These are phyloP conservation scores for Crassisporium funariophilum DNA, from an alignment of 768 basidiomycete genomes.

Conservation along the genomic window DNA sequence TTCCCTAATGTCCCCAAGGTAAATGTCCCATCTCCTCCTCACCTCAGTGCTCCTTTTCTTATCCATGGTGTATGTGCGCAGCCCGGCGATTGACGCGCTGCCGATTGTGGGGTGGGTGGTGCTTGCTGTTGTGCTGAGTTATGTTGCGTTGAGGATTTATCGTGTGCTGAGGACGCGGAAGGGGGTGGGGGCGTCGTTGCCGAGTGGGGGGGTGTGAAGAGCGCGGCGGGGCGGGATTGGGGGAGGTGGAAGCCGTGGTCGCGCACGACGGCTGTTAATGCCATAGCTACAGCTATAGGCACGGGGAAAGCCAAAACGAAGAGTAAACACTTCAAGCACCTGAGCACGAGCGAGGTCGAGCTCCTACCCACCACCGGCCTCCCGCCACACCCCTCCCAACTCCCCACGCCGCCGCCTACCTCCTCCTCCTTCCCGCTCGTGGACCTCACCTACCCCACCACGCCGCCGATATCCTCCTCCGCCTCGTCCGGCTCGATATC, in stretches of 20 bases:
- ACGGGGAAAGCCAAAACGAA: conserved; percentile 10
- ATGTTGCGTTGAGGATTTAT: no score
- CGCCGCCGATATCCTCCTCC: conserved; percentile 13
- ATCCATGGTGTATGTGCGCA: no score
- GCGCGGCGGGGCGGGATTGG: no score
- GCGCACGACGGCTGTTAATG: conserved; percentile 8
- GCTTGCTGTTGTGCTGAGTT: no score
- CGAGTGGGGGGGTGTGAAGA: no score
- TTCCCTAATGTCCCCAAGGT: conserved; percentile 13
- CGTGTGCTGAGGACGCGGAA: no score
- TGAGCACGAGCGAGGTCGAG: conserved; percentile 20
- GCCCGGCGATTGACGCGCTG: no score
- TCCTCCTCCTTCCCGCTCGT: conserved; percentile 1
- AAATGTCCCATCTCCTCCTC: conserved; percentile 7
- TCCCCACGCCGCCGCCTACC: no score
- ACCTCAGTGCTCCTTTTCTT: conserved; percentile 5
- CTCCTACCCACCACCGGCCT: conserved; percentile 23
- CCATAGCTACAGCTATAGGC: conserved; percentile 13
- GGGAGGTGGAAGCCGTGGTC: no score
- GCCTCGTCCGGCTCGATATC: conserved; percentile 8
- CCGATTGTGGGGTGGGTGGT: no score
- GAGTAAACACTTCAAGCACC: conserved; percentile 9
- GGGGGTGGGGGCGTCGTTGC: no score
- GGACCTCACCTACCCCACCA: conserved; percentile 15
- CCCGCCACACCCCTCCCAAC: conserved; percentile 16